Evolutionary conservation across 169 alveolate genomes (phyloP).

Genomic region (Plasmodium gaboni): DNA sequence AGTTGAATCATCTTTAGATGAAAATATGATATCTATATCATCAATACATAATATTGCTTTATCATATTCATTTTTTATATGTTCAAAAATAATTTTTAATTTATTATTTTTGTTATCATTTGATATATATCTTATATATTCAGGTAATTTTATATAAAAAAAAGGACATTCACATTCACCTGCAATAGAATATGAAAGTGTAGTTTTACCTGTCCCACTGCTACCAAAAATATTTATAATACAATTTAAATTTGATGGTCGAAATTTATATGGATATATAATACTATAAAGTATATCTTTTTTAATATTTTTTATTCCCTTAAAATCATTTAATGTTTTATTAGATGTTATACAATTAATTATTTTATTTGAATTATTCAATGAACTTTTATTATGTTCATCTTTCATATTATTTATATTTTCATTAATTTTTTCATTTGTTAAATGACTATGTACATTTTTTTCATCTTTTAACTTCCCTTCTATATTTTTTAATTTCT

Average conservation of each 20-base stretch:
- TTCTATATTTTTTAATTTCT: neutral
- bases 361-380: neutral
- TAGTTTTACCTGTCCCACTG: slow-evolving; percentile 98
- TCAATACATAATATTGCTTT: slow-evolving; percentile 60
- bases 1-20: slow-evolving; percentile 48
- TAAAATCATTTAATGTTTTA: slow-evolving; percentile 23
- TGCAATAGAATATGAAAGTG: slow-evolving; percentile 97
- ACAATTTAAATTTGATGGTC: slow-evolving; percentile 18
- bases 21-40: slow-evolving; percentile 62
- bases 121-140: slow-evolving; percentile 56
- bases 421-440: neutral
- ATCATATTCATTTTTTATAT: slow-evolving; percentile 61
- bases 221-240: slow-evolving; percentile 90
- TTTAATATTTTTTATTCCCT: slow-evolving; percentile 61
- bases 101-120: slow-evolving; percentile 65
- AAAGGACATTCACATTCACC: slow-evolving; percentile 88
- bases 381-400: neutral
- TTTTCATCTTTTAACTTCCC: neutral
- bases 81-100: slow-evolving; percentile 49
- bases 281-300: slow-evolving; percentile 59
- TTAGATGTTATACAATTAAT: neutral
- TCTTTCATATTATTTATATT: neutral
- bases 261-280: slow-evolving; percentile 59
- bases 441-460: neutral
- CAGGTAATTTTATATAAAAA: slow-evolving; percentile 83